Percentiles rank a stretch among this genome's conserved stretches.
Evolutionary conservation across 495 filamentous ascomycete species (phyloP).

Genomic region (Penicillium pancosmium): DNA sequence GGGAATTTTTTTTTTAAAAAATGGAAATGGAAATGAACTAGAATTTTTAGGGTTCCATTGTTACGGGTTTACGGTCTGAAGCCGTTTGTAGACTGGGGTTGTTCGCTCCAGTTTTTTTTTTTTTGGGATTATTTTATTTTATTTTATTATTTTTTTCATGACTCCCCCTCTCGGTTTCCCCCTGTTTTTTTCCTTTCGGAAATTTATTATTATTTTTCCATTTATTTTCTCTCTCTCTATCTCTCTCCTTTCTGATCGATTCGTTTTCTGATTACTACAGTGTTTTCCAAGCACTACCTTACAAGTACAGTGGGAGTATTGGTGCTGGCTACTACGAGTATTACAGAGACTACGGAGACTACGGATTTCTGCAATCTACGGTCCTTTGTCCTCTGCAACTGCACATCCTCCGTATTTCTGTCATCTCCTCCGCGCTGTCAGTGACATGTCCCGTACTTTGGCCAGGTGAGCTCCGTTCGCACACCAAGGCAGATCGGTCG

Average conservation of each 20-base stretch:
- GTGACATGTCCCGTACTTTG: not conserved
- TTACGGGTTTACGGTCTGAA: constrained; percentile 22
- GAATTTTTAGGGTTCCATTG: constrained; percentile 33
- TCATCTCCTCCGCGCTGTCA: not conserved
- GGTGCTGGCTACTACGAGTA: too few species aligned
- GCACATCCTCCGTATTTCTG: too few species aligned
- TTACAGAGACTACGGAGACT: too few species aligned
- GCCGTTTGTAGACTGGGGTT: constrained; percentile 27
- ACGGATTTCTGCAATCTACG: too few species aligned
- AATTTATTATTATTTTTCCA: constrained; percentile 6
- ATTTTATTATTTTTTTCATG: constrained; percentile 14
- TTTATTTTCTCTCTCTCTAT: constrained; percentile 2
- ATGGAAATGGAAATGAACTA: constrained; percentile 13
- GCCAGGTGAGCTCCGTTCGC: constrained; percentile 8
- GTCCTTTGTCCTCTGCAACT: too few species aligned
- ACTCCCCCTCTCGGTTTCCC: not conserved
- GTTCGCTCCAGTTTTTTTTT: constrained; percentile 13
- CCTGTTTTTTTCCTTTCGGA: not conserved
- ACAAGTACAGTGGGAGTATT: not conserved
- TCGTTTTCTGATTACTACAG: not conserved
- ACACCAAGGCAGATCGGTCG: constrained; percentile 15
- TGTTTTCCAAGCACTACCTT: not conserved
- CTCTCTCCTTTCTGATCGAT: not conserved
- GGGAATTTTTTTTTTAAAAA: not conserved
- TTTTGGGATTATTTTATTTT: constrained; percentile 4